Conservation (phyloP, 176 grass and related monocot species). For the Alopecurus myosuroides region DNA sequence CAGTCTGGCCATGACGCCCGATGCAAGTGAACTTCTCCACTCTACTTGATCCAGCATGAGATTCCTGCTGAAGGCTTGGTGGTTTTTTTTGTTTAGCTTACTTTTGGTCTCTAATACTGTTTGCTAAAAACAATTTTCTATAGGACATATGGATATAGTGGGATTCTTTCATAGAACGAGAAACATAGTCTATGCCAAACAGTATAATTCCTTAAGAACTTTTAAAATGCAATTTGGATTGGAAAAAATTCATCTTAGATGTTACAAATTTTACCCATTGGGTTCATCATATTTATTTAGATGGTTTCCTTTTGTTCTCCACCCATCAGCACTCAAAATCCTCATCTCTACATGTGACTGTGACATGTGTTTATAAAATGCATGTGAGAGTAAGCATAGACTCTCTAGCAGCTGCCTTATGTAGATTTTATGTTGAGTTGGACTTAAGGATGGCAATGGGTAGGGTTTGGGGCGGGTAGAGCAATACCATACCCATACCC, state of each 20-base stretch:
- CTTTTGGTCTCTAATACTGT: too few species aligned
- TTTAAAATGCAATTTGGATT: not conserved
- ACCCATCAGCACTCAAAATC: not conserved
- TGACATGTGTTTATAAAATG: not conserved
- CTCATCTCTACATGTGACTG: not conserved
- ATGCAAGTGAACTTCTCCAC: too few species aligned
- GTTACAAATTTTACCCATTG: not conserved
- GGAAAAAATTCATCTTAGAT: not conserved
- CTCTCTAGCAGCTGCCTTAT: not conserved
- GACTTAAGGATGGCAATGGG: too few species aligned
- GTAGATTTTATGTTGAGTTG: too few species aligned
- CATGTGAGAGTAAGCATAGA: not conserved
- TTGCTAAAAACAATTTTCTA: too few species aligned
- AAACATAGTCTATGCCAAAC: not conserved
- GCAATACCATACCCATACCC: too few species aligned
- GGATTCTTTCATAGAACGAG: not conserved
- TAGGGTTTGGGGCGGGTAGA: too few species aligned
- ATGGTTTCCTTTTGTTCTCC: not conserved
- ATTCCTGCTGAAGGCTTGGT: too few species aligned
- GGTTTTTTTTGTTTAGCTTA: too few species aligned
- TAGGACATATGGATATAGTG: not conserved
- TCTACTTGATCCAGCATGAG: too few species aligned
- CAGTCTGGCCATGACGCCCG: too few species aligned
- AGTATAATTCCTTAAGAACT: not conserved
- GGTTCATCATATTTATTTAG: not conserved